Evolutionary conservation across 495 filamentous ascomycete genomes (phyloP).

Genomic region (Penicillium samsonianum): DNA sequence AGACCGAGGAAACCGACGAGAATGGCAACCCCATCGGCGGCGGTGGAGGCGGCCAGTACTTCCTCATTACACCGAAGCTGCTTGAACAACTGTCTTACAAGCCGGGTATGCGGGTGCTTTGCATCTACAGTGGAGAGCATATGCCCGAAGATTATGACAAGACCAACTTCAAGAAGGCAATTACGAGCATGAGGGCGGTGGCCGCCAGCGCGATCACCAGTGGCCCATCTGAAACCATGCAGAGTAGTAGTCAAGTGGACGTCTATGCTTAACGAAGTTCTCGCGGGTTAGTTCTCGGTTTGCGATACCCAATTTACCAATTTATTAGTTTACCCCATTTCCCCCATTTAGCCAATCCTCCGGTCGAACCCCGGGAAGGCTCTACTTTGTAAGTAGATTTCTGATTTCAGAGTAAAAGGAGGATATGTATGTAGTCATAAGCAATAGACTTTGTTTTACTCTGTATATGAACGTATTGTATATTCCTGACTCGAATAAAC

Average conservation of each 20-base stretch:
- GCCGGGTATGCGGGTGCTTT: constrained; percentile 85
- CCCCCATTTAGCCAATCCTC: background rate
- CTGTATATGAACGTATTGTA: no score
- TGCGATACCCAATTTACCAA: constrained; percentile 15
- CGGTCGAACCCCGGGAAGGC: background rate
- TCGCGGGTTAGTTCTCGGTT: background rate
- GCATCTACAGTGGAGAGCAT: constrained; percentile 89
- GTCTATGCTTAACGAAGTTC: constrained; percentile 29
- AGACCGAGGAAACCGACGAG: constrained; percentile 20
- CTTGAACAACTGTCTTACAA: constrained; percentile 86
- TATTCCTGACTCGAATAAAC: no score
- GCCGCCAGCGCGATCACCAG: constrained; percentile 5
- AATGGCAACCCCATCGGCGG: constrained; percentile 27
- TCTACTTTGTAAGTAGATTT: no score
- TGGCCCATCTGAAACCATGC: constrained; percentile 24
- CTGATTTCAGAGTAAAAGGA: background rate
- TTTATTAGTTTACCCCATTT: background rate
- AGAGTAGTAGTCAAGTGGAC: constrained; percentile 20
- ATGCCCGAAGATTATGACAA: constrained; percentile 62
- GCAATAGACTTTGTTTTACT: background rate
- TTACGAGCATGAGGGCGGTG: constrained; percentile 36
- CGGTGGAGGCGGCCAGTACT: constrained; percentile 64
- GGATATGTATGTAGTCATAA: background rate
- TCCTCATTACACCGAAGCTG: constrained; percentile 98
- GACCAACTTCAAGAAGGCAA: constrained; percentile 37